phyloP scores from a whole-genome alignment of 768 basidiomycete genomes.

The Psilocybe cyanescens region DNA sequence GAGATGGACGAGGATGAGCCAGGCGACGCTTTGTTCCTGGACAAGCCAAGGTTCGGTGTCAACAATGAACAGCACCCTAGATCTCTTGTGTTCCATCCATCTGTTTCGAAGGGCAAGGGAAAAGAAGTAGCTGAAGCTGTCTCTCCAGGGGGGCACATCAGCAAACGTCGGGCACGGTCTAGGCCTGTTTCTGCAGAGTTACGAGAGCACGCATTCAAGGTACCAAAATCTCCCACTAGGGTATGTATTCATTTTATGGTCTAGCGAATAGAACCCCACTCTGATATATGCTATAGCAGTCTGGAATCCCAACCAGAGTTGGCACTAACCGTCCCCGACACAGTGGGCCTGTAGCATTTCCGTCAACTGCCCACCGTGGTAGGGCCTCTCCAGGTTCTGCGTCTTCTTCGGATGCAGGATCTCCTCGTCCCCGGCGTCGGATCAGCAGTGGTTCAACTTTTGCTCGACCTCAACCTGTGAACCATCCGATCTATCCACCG shows the following conservation, averaged over 20 bases:
- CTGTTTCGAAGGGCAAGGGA: constrained; percentile 38
- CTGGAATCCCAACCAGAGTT: constrained; percentile 20
- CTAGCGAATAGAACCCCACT: constrained; percentile 2
- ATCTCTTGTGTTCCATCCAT: constrained; percentile 21
- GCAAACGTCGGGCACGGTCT: constrained; percentile 74
- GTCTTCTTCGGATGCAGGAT: constrained; percentile 53
- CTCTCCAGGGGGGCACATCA: constrained; percentile 78
- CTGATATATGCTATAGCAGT: constrained; percentile 20
- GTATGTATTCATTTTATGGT: constrained; percentile 32
- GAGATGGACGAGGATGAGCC: constrained; percentile 48
- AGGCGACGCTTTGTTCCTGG: constrained; percentile 37
- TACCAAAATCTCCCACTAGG: constrained; percentile 44
- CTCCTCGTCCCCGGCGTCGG: constrained; percentile 59
- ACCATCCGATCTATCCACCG: constrained; percentile 25
- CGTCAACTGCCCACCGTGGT: constrained; percentile 45
- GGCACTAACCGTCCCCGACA: constrained; percentile 29
- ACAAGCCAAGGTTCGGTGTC: constrained; percentile 24
- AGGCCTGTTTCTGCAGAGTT: constrained; percentile 73
- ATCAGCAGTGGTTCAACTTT: constrained; percentile 37
- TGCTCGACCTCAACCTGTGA: constrained; percentile 20
- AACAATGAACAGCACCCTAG: constrained; percentile 22
- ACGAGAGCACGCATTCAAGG: constrained; percentile 50
- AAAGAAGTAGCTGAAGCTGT: constrained; percentile 67
- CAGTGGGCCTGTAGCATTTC: constrained; percentile 42
- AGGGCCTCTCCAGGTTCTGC: constrained; percentile 39